Conservation (phyloP, 805 yeast species). For the Zygoascus biomembranicola region DNA sequence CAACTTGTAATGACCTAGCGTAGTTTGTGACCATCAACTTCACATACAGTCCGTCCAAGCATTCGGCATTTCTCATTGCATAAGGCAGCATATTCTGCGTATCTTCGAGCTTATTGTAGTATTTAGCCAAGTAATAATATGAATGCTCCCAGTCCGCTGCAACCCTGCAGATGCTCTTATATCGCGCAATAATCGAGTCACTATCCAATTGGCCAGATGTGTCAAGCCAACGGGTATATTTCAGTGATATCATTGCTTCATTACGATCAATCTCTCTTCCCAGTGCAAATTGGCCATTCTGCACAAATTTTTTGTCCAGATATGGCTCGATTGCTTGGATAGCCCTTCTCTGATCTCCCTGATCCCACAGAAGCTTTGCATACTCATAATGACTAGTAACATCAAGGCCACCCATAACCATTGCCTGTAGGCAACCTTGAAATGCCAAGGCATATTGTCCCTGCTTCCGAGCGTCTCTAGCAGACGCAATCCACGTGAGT, state of each 20-base stretch:
- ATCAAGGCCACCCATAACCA: conserved; percentile 17
- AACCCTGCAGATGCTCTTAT: conserved; percentile 46
- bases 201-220: conserved; percentile 76
- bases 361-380: conserved; percentile 79
- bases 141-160: conserved; percentile 68
- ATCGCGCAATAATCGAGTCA: conserved; percentile 61
- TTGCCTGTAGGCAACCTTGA: conserved; percentile 53
- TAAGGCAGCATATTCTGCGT: conserved; percentile 41
- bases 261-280: conserved; percentile 3
- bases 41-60: conserved; percentile 38
- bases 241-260: conserved; percentile 48
- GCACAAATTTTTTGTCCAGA: conserved; percentile 15
- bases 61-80: conserved; percentile 15
- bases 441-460: conserved; percentile 67
- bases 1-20: conserved; percentile 49
- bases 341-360: conserved; percentile 82
- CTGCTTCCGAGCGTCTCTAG: conserved; percentile 58
- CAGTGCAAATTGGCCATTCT: conserved; percentile 1
- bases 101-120: conserved; percentile 69
- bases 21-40: conserved; percentile 47
- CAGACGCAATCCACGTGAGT: conserved; percentile 48
- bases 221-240: conserved; percentile 85
- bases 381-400: conserved; percentile 44
- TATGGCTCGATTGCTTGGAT: conserved; percentile 50
- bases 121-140: conserved; percentile 70